phyloP scores from a whole-genome alignment of 768 basidiomycete genomes.

The Trametes gibbosa region DNA sequence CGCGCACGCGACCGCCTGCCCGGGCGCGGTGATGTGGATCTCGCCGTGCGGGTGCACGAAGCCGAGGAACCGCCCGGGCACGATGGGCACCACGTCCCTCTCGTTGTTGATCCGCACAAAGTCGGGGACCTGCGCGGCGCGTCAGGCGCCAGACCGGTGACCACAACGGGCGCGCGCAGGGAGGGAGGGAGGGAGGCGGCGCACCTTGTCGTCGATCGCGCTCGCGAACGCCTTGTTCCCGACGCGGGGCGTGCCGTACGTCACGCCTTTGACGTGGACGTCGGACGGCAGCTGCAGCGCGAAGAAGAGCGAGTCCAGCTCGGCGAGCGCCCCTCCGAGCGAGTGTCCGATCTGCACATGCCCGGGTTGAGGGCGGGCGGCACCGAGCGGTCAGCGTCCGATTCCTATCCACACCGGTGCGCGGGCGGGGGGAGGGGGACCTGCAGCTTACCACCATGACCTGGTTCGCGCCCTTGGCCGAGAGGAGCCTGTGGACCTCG shows the following conservation, averaged over 20 bases:
- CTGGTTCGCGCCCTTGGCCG: slow-evolving; percentile 35
- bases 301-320: slow-evolving; percentile 34
- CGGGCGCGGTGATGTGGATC: slow-evolving; percentile 46
- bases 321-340: slow-evolving; percentile 30
- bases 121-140: slow-evolving; percentile 25
- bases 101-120: slow-evolving; percentile 38
- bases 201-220: slow-evolving; percentile 47
- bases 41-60: slow-evolving; percentile 53
- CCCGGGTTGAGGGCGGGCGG: not conserved
- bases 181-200: too few species aligned
- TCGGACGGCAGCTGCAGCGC: slow-evolving; percentile 28
- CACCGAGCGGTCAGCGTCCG: not conserved
- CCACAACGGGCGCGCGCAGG: too few species aligned
- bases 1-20: slow-evolving; percentile 38
- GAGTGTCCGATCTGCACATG: slow-evolving; percentile 31
- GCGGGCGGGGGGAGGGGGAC: not conserved
- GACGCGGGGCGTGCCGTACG: slow-evolving; percentile 52
- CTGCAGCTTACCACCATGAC: slow-evolving; percentile 40
- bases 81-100: slow-evolving; percentile 47
- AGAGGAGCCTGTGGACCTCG: slow-evolving; percentile 43
- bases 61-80: slow-evolving; percentile 52
- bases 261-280: slow-evolving; percentile 40
- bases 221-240: slow-evolving; percentile 39
- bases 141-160: too few species aligned
- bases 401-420: too few species aligned